phyloP scores from a whole-genome alignment of 2,329 filamentous ascomycete species.

The Kalmusia sp. region DNA sequence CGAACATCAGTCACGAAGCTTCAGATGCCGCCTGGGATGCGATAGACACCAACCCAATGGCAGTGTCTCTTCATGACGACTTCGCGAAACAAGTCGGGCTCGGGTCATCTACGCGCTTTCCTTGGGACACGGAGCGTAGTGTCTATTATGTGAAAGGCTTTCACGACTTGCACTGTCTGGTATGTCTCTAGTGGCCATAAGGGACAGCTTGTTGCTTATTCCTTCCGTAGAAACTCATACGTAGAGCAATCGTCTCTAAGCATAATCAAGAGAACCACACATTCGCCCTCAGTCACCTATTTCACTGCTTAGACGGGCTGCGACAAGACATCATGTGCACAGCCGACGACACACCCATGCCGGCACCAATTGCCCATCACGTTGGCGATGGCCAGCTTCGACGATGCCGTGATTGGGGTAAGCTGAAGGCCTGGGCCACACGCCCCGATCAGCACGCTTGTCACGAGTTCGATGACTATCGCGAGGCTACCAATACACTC shows the following conservation, averaged over 20 bases:
- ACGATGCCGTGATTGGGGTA: slow-evolving; percentile 42
- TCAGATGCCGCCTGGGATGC: slow-evolving; percentile 43
- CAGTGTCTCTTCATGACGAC: slow-evolving; percentile 38
- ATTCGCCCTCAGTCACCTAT: slow-evolving; percentile 37
- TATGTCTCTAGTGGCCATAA: slow-evolving; percentile 9
- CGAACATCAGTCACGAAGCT: slow-evolving; percentile 30
- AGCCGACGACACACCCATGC: slow-evolving; percentile 46
- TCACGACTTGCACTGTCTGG: slow-evolving; percentile 45
- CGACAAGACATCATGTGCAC: slow-evolving; percentile 45
- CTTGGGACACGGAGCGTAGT: slow-evolving; percentile 44
- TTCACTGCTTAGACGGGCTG: slow-evolving; percentile 42
- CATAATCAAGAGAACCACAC: slow-evolving; percentile 28
- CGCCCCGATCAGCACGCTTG: slow-evolving; percentile 41
- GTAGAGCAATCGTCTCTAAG: slow-evolving; percentile 41
- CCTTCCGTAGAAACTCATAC: slow-evolving; percentile 40
- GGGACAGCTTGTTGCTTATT: not conserved
- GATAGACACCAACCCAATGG: slow-evolving; percentile 41
- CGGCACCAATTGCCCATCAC: slow-evolving; percentile 29
- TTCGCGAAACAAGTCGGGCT: slow-evolving; percentile 32
- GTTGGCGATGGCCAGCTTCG: slow-evolving; percentile 38
- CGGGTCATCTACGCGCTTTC: slow-evolving; percentile 35
- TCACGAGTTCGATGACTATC: slow-evolving; percentile 43
- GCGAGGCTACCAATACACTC: slow-evolving; percentile 42
- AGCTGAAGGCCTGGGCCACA: slow-evolving; percentile 40
- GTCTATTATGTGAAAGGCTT: slow-evolving; percentile 45